Base-by-base conservation (phyloP, 768 basidiomycete genomes). In the Calocybe cyanea region DNA sequence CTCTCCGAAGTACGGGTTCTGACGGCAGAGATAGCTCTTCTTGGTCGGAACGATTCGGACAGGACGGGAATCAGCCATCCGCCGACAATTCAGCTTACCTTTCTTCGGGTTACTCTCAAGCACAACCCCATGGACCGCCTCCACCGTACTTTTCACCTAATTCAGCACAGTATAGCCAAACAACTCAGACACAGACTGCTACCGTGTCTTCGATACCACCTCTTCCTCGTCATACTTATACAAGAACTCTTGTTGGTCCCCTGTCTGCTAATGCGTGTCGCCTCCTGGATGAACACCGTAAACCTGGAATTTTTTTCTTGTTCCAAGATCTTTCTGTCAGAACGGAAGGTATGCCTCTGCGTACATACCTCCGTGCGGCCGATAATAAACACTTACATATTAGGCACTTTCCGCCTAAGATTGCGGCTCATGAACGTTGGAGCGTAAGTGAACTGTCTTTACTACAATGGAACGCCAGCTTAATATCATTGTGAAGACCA, bases 251-350 rank as follows among this genome's bases (percentile, higher is more conserved):
- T 6, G 90, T 96, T 46, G 94, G 94, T 7, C 88, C 92, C 1
- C 74, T 95, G 13, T 86, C 86, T 14, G 82, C 91, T 23, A 89
- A 90, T 60, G 93, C 91, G 13, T 87, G 85, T 63, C 81, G 85
- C 40, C 73, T 96, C 41, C 68, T 81, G 46, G 92, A 95, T 60
- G 88, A 92, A 59, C 81, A 92, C 63, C 84, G 87, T 50, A 82
- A 84, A 51, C 76, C 80, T 41, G 94, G 93, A 6, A 85, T 96
- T 51, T 97, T 92, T 66, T 97, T 96, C 70, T 82, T 96, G 50
- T 92, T 94, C 68, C 92, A 92, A 62, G 94, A 96, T 67, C 68
- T 97, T 42, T 92, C 90, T 37, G 87, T 97, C 38, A 80, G 94
- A 46, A 94, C 90, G 15, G 94, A 97, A 78, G 90, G 89, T 85